Percentiles rank a stretch among this genome's conserved stretches.
phyloP scores from a whole-genome alignment of 208 protist species.

The Tritrichomonas foetus region DNA sequence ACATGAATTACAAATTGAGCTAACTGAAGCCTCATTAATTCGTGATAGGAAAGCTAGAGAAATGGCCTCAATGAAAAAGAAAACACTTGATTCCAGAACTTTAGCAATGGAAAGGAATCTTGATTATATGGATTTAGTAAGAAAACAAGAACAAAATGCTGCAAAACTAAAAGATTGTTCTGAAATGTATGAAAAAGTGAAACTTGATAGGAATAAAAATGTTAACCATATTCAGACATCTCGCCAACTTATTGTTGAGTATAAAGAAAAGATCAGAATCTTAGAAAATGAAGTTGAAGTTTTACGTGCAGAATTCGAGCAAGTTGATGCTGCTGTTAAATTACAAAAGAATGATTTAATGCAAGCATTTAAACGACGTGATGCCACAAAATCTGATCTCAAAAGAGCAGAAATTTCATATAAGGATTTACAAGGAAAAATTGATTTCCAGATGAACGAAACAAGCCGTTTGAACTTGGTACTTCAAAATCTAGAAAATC shows the following conservation, averaged over 20 bases:
- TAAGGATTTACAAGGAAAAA: neutral
- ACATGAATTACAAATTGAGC: neutral
- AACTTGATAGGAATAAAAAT: neutral
- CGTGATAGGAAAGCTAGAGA: conserved; percentile 27
- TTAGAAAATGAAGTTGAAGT: conserved; percentile 26
- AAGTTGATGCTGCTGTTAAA: conserved; percentile 7
- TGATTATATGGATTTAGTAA: neutral
- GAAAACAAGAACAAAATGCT: conserved; percentile 18
- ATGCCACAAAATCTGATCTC: neutral
- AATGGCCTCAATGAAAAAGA: conserved; percentile 18
- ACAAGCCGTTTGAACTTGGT: neutral
- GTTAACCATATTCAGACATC: neutral
- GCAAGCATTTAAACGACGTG: neutral
- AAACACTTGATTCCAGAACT: neutral
- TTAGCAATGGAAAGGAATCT: neutral
- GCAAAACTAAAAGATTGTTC: neutral
- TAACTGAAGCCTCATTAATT: conserved; percentile 18
- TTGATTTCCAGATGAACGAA: conserved; percentile 15
- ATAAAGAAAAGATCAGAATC: conserved; percentile 16
- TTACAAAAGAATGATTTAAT: neutral
- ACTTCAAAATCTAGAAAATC: neutral
- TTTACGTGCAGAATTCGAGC: conserved; percentile 4
- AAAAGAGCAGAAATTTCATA: neutral
- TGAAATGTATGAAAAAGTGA: neutral
- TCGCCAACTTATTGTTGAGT: neutral